phyloP scores from a whole-genome alignment of 768 basidiomycete genomes.

The Mycena leptocephala region DNA sequence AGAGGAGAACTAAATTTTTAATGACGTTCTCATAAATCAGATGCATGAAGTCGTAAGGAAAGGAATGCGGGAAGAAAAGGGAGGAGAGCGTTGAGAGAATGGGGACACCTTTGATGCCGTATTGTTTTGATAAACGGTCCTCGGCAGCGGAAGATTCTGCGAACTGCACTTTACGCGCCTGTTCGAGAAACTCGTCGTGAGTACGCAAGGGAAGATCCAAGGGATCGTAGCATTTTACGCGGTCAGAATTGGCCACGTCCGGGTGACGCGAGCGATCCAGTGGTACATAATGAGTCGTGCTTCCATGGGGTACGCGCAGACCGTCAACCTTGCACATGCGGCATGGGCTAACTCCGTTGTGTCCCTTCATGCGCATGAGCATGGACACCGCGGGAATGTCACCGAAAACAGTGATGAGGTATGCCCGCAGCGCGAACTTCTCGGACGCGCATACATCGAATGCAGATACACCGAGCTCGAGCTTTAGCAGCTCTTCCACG shows the following conservation, averaged over 20 bases:
- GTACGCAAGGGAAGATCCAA: conserved; percentile 34
- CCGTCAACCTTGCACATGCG: conserved; percentile 50
- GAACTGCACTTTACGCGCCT: conserved; percentile 37
- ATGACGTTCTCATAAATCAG: conserved; percentile 38
- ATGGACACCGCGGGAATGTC: conserved; percentile 48
- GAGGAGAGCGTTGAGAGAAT: conserved; percentile 50
- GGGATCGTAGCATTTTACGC: conserved; percentile 37
- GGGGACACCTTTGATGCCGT: conserved; percentile 55
- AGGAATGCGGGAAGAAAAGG: conserved; percentile 51
- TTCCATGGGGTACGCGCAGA: conserved; percentile 31
- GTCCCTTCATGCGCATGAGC: conserved; percentile 53
- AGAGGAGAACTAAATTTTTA: conserved; percentile 50
- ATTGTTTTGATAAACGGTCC: conserved; percentile 37
- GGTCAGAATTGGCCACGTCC: background rate
- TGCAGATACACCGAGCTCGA: conserved; percentile 55
- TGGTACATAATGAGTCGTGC: conserved; percentile 41
- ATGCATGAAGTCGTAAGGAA: conserved; percentile 68
- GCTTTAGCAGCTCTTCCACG: conserved; percentile 52
- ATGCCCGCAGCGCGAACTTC: conserved; percentile 46
- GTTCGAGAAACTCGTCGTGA: conserved; percentile 27
- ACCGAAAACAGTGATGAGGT: conserved; percentile 46
- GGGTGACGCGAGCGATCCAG: conserved; percentile 26
- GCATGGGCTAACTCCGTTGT: conserved; percentile 54
- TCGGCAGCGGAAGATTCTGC: conserved; percentile 30
- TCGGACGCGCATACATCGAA: conserved; percentile 39